Conservation (phyloP, 768 basidiomycete species). For the Hypholoma fasciculare region DNA sequence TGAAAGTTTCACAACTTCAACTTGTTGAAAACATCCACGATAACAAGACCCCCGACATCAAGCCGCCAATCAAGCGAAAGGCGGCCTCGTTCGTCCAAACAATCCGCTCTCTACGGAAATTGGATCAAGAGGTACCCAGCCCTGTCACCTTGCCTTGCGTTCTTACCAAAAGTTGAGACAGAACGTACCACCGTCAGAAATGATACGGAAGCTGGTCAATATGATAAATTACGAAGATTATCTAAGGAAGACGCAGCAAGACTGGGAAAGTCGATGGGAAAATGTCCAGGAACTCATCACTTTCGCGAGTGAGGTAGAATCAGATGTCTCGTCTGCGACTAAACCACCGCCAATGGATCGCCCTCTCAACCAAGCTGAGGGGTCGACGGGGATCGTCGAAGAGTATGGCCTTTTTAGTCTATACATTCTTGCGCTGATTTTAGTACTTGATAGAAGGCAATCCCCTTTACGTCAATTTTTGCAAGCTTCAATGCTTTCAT, state of each 20-base stretch:
- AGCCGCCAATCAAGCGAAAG: slow-evolving; percentile 66
- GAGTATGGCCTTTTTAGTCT: background rate
- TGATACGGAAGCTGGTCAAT: slow-evolving; percentile 60
- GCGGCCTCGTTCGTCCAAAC: slow-evolving; percentile 57
- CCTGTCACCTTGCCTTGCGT: background rate
- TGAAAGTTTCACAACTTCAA: slow-evolving; percentile 54
- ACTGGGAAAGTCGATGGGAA: slow-evolving; percentile 78
- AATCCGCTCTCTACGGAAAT: slow-evolving; percentile 50
- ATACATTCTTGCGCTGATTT: background rate
- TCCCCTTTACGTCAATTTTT: slow-evolving; percentile 73
- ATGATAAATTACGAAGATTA: slow-evolving; percentile 66
- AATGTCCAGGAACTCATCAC: slow-evolving; percentile 84
- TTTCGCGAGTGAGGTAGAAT: slow-evolving; percentile 64
- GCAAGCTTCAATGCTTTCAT: slow-evolving; percentile 81
- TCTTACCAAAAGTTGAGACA: slow-evolving; percentile 21
- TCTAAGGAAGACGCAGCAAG: slow-evolving; percentile 68
- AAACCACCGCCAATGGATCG: background rate
- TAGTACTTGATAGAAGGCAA: slow-evolving; percentile 25
- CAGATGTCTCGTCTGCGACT: slow-evolving; percentile 16
- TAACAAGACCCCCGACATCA: slow-evolving; percentile 60
- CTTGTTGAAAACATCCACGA: slow-evolving; percentile 66
- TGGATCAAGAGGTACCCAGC: slow-evolving; percentile 52
- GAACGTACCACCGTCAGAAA: slow-evolving; percentile 60
- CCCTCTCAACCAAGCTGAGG: background rate
- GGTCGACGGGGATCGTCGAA: background rate